Evolutionary conservation across 352 stramenopile species (phyloP).

Genomic region (Phytophthora boehmeriae): DNA sequence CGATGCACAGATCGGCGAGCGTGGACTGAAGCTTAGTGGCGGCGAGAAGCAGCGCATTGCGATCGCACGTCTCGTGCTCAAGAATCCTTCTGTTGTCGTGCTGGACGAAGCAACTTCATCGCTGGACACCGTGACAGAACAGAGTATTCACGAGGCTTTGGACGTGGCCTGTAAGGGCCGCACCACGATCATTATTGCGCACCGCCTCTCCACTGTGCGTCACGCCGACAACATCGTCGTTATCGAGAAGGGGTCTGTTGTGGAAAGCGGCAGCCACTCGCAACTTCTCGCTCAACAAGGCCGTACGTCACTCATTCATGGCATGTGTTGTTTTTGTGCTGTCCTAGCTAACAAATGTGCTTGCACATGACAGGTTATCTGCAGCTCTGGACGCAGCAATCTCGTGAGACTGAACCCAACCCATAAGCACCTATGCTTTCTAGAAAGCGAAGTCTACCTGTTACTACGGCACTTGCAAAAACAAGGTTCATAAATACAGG

Average conservation of each 20-base stretch:
- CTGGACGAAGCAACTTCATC: slow-evolving; percentile 84
- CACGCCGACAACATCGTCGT: slow-evolving; percentile 77
- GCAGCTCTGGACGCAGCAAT: slow-evolving; percentile 50
- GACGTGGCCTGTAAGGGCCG: slow-evolving; percentile 51
- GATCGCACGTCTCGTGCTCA: slow-evolving; percentile 80
- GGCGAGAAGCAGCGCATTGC: slow-evolving; percentile 87
- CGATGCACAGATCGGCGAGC: slow-evolving; percentile 89
- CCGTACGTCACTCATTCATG: slow-evolving; percentile 27
- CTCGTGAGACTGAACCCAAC: slow-evolving; percentile 24
- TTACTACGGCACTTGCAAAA: too few species aligned
- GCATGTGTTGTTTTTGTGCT: background rate
- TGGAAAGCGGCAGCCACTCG: slow-evolving; percentile 57
- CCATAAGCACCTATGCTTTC: background rate
- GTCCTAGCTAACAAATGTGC: slow-evolving; percentile 6
- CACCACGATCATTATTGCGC: slow-evolving; percentile 82
- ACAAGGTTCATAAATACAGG: too few species aligned
- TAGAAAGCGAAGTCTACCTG: too few species aligned
- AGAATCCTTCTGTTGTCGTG: slow-evolving; percentile 78
- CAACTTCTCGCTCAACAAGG: slow-evolving; percentile 46
- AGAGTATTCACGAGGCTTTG: slow-evolving; percentile 69
- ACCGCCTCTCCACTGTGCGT: slow-evolving; percentile 81
- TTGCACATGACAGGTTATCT: slow-evolving; percentile 34
- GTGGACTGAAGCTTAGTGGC: slow-evolving; percentile 78
- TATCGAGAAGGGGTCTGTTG: slow-evolving; percentile 54
- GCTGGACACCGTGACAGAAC: slow-evolving; percentile 77